Conservation (phyloP, 1,284 basidiomycete species). For the Ceratobasidium sp. region DNA sequence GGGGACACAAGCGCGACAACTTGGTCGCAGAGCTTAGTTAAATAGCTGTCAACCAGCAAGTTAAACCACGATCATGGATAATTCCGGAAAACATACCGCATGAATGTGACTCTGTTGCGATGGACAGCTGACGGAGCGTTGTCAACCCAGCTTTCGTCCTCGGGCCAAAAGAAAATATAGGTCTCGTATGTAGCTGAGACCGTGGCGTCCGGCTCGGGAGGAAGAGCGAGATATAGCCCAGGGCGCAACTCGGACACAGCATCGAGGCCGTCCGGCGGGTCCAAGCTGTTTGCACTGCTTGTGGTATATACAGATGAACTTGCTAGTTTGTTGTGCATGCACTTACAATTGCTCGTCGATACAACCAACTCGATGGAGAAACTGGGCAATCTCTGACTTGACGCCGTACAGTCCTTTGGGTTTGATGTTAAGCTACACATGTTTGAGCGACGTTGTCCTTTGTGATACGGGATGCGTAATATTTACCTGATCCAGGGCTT, state of each 20-base stretch:
- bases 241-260: not conserved
- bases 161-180: conserved; percentile 46
- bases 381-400: conserved; percentile 58
- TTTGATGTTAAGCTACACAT: conserved; percentile 51
- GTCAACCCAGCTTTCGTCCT: conserved; percentile 45
- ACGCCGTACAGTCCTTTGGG: conserved; percentile 65
- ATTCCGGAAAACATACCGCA: not conserved
- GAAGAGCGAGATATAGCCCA: conserved; percentile 9
- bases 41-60: conserved; percentile 54
- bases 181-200: not conserved
- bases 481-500: conserved; percentile 10
- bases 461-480: not conserved
- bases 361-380: conserved; percentile 50
- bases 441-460: not conserved
- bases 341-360: conserved; percentile 40
- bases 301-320: not conserved
- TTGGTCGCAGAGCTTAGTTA: conserved; percentile 64
- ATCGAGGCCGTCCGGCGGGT: no score
- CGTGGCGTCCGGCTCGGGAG: not conserved
- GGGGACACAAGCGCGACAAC: conserved; percentile 58
- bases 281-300: no score
- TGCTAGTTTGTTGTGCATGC: not conserved
- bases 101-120: conserved; percentile 42
- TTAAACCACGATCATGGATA: no score
- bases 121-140: conserved; percentile 43